Evolutionary conservation across 345 rosid genomes (phyloP).

Genomic region (Lenwebbia sp.): DNA sequence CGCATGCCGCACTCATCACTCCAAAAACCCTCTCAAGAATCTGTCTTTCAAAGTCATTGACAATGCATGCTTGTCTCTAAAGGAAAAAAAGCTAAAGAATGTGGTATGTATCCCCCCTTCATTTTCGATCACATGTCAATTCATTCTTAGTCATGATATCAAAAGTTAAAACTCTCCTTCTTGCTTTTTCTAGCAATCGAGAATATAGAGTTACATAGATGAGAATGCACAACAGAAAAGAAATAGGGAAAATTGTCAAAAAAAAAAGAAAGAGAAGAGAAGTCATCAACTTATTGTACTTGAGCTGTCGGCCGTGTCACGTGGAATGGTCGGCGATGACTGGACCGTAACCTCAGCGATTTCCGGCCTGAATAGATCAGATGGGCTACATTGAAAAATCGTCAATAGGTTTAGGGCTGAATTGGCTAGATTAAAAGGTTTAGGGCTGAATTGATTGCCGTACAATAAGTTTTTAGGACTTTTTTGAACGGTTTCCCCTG

Average conservation of each 20-base stretch:
- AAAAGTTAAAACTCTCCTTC: not conserved
- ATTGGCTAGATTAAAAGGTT: accelerated
- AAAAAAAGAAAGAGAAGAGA: no score
- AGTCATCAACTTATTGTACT: no score
- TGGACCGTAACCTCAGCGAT: not conserved
- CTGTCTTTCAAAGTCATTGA: not conserved
- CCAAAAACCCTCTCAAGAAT: no score
- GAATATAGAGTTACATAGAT: no score
- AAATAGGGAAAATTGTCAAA: no score
- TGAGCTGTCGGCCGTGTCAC: no score
- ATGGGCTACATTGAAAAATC: accelerated
- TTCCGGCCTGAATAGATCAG: not conserved
- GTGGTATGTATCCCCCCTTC: not conserved
- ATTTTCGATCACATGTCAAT: not conserved
- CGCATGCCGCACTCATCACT: no score
- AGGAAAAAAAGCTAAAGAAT: not conserved
- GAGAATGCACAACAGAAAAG: no score
- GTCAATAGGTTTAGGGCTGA: accelerated
- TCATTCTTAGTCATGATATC: not conserved
- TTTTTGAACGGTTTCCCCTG: accelerated
- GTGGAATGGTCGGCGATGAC: accelerated
- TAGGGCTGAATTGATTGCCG: accelerated
- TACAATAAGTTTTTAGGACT: accelerated
- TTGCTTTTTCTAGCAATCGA: no score
- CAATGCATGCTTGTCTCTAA: not conserved